Evolutionary conservation across 345 rosid species (phyloP), one percentile per base, ranked within the genome.

Genomic region (Angophora floribunda): DNA sequence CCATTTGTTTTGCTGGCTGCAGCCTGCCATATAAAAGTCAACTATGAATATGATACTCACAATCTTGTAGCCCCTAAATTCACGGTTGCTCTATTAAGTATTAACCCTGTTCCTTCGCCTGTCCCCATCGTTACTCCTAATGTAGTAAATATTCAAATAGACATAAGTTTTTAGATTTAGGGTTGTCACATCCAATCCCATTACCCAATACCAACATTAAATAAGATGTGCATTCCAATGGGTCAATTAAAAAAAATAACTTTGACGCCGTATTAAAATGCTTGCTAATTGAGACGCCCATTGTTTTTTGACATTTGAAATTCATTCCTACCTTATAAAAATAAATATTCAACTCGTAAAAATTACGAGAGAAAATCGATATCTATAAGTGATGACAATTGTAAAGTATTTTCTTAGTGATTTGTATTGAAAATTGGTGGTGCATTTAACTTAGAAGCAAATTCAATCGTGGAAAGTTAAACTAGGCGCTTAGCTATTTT

Each of bases 351-450:
- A 22, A 17, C 26, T 36, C 4, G 0, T 70, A 21, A 75, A 75
- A 75, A 75, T 75, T 10, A 19, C 13, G 19, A 19, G 14, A 75
- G 28, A 70, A 17, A 36, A 70, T 19, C 17, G 2, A 59, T 13
- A 28, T 0, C 6, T 1, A 0, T 2, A 70, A 17, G 12, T 4
- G 2, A 32, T 36, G 47, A 36, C 5, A 19, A 70, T 36, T 9
- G 9, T 9, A 6, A 70, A 36, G 13, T 9, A 13, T 21, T 19
- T 36, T 65, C 19, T 36, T 0, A 28, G 82, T 0, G 7, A 19
- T 70, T 8, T 19, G 10, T 57, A 70, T 36, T 32, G 19, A 32
- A 67, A 32, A 1, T 67, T 7, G 79, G 17, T 1, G 0, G 2
- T 67, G 79, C 44, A 67, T 67, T 30, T 67, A 36, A 70, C 47